A percentile compares a stretch with the other conserved stretches of the same genome.
Conservation (phyloP, 768 basidiomycete genomes). For the Cyclocybe aegerita region DNA sequence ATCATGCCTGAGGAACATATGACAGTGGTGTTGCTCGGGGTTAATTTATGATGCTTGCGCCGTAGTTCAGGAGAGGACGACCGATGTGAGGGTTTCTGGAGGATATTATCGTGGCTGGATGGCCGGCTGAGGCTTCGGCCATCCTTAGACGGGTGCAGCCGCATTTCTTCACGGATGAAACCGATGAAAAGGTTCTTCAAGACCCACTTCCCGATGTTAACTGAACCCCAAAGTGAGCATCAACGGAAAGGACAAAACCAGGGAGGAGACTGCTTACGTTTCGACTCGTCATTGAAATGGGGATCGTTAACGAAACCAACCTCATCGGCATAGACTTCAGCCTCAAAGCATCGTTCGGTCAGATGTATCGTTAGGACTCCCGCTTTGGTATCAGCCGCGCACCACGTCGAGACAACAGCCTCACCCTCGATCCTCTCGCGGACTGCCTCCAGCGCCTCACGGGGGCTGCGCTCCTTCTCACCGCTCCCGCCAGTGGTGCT, state of each 20-base stretch:
- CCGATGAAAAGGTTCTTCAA: constrained; percentile 81
- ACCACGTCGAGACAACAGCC: constrained; percentile 83
- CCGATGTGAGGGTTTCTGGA: constrained; percentile 5
- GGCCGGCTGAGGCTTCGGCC: constrained; percentile 21
- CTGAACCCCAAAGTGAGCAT: no score
- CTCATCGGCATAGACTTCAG: constrained; percentile 94
- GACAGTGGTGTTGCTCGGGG: constrained; percentile 43
- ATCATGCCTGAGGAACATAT: constrained; percentile 65
- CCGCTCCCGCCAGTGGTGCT: constrained; percentile 41
- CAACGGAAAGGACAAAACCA: constrained; percentile 2
- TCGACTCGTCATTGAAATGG: constrained; percentile 72
- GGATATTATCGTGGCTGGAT: constrained; percentile 20
- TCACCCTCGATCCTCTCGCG: constrained; percentile 94
- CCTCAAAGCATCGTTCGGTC: constrained; percentile 87
- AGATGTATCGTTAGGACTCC: constrained; percentile 88
- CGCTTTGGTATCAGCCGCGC: constrained; percentile 84
- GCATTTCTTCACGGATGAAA: constrained; percentile 71
- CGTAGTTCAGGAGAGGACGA: constrained; percentile 1
- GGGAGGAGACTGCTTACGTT: constrained; percentile 52
- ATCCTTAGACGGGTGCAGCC: constrained; percentile 24
- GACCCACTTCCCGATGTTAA: constrained; percentile 92
- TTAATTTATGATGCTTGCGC: constrained; percentile 5
- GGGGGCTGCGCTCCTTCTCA: constrained; percentile 60
- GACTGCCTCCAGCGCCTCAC: constrained; percentile 86
- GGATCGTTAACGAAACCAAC: constrained; percentile 65